Percentiles rank a stretch among this genome's conserved stretches.
These are phyloP conservation scores for Clonostachys rosea DNA, from an alignment of 2,329 filamentous ascomycete species.

Conservation along the genomic window DNA sequence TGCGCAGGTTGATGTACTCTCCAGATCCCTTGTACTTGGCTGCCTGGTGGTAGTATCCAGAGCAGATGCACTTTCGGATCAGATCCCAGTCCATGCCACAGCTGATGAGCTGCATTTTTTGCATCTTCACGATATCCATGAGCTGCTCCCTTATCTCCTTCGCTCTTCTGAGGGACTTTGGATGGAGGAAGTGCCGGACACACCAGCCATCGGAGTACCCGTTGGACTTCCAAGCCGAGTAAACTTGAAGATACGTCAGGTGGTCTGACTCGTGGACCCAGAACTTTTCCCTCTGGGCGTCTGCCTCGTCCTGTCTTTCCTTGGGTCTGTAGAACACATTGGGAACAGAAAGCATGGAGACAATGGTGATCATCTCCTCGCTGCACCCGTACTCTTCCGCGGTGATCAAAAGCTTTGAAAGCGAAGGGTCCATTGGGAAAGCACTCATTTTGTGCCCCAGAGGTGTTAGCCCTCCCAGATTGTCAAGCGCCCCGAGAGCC, in stretches of 20 bases:
- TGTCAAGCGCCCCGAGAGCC: constrained; percentile 90
- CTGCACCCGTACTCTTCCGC: constrained; percentile 86
- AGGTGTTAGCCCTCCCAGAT: constrained; percentile 84
- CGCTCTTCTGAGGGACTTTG: constrained; percentile 87
- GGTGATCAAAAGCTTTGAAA: constrained; percentile 92
- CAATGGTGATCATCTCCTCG: constrained; percentile 97
- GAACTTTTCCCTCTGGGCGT: constrained; percentile 93
- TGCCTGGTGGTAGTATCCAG: constrained; percentile 96
- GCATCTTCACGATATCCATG: constrained; percentile 87
- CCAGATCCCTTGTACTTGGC: constrained; percentile 94
- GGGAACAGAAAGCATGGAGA: constrained; percentile 95
- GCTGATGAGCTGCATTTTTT: constrained; percentile 81
- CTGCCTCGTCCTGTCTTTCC: constrained; percentile 93
- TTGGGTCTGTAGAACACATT: constrained; percentile 97
- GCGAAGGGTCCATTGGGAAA: constrained; percentile 95
- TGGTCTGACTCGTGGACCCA: constrained; percentile 98
- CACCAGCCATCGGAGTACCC: constrained; percentile 90
- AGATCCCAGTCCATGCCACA: constrained; percentile 97
- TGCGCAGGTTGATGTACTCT: constrained; percentile 95
- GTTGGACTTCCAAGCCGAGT: constrained; percentile 91
- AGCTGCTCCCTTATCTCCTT: constrained; percentile 95
- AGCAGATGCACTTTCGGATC: constrained; percentile 94
- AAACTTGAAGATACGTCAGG: constrained; percentile 91
- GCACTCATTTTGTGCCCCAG: constrained; percentile 92
- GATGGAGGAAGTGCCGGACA: constrained; percentile 85